Evolutionary conservation across 2,329 filamentous ascomycete species (phyloP), one percentile per base, ranked within the genome.

Genomic region (Colletotrichum graminicola): DNA sequence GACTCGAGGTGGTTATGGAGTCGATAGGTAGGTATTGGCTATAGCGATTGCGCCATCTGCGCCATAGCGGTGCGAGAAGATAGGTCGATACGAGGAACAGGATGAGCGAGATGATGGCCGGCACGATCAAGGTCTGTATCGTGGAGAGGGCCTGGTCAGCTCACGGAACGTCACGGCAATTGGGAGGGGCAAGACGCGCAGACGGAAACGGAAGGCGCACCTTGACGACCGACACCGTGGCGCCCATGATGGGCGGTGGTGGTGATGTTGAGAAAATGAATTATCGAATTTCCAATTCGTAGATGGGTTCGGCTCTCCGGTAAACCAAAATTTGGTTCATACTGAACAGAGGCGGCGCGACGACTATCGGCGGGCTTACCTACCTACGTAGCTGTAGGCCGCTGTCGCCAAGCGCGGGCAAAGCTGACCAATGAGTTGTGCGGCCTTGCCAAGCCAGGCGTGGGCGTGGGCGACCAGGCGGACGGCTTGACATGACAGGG

Each of bases 21-120:
- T 92, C 87, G 74, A 94, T 82, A 0, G 92, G 92, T 1, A 94
- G 88, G 78, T 94, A 94, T 72, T 93, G 90, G 77, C 89, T 88
- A 80, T 94, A 94, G 72, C 92, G 89, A 75, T 87, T 87, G 74
- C 89, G 90, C 80, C 93, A 93, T 67, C 87, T 88, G 59, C 89
- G 90, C 88, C 92, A 93, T 71, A 92, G 78, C 2, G 93, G 93
- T 34, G 93, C 78, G 72, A 93, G 76, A 75, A 91, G 82, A 79
- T 90, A 93, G 67, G 89, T 91, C 67, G 91, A 82, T 69, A 90
- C 68, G 75, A 94, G 80, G 80, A 93, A 95, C 75, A 94, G 82
- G 73, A 88, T 80, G 59, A 94, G 85, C 56, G 92, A 92, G 77
- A 94, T 90, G 77, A 91, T 76, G 64, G 92, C 92, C 43, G 93